Evolutionary conservation across 2,329 filamentous ascomycete species (phyloP).

Genomic region (Coniochaeta sp.): DNA sequence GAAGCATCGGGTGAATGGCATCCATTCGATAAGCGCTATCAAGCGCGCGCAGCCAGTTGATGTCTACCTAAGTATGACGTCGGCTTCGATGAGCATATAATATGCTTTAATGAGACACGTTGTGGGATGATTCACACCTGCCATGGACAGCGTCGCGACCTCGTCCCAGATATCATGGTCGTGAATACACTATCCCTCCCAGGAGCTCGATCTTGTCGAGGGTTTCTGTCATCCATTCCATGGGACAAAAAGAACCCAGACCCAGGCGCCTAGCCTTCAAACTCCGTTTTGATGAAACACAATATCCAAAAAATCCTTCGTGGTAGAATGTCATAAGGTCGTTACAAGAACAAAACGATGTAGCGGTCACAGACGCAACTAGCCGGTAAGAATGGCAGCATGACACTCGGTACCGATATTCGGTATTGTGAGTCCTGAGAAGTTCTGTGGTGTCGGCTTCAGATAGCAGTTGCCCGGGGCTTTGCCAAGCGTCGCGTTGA

Average conservation of each 20-base stretch:
- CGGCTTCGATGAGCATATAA: background rate
- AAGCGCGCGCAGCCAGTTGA: background rate
- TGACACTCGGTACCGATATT: slow-evolving; percentile 27
- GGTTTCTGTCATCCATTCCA: background rate
- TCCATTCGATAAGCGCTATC: background rate
- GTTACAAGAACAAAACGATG: background rate
- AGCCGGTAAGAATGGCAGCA: slow-evolving; percentile 19
- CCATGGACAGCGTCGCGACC: background rate
- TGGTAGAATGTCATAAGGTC: background rate
- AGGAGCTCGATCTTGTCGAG: background rate
- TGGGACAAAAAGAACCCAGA: background rate
- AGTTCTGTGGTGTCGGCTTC: slow-evolving; percentile 28
- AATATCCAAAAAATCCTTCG: background rate
- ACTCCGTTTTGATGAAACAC: background rate
- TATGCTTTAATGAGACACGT: background rate
- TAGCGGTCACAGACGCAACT: background rate
- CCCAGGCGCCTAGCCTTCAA: background rate
- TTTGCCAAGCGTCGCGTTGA: slow-evolving; percentile 18
- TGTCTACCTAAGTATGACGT: background rate
- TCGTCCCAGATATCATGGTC: too few species aligned
- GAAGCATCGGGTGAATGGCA: background rate
- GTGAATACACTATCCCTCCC: background rate
- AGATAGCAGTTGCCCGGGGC: slow-evolving; percentile 39
- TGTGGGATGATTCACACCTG: background rate
- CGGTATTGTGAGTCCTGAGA: slow-evolving; percentile 17